These are phyloP conservation scores for Fraxinus albicans DNA, from an alignment of 305 asterid species.

Conservation along the genomic window DNA sequence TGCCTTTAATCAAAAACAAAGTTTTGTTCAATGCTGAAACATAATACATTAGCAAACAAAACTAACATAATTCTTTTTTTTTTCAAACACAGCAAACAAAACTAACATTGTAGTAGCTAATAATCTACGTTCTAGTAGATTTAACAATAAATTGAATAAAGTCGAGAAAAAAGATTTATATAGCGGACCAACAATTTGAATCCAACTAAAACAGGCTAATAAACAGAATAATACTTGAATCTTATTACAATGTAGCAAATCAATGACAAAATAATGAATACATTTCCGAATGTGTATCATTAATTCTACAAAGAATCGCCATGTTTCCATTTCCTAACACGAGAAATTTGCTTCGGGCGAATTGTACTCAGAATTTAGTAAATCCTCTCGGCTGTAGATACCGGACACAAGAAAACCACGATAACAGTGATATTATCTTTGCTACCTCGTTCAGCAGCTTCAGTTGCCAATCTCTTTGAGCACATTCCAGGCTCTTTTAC, in stretches of 20 bases:
- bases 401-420: conserved; percentile 76
- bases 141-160: too few relatives aligned
- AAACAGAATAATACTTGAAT: not conserved
- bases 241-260: not conserved
- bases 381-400: conserved; percentile 90
- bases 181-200: not conserved
- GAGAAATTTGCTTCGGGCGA: not conserved
- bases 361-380: conserved; percentile 41
- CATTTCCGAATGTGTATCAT: not conserved
- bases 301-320: not conserved
- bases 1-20: too few relatives aligned
- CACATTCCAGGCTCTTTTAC: conserved; percentile 97
- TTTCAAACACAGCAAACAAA: too few relatives aligned
- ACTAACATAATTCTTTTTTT: not conserved
- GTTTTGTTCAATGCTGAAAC: not conserved
- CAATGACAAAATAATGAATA: not conserved
- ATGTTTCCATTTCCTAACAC: not conserved
- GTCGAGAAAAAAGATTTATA: not conserved
- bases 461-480: conserved; percentile 82
- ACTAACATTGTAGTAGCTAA: not conserved
- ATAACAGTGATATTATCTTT: conserved; percentile 85
- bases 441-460: conserved; percentile 85
- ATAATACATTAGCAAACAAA: not conserved
- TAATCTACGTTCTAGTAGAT: not conserved
- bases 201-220: not conserved